These are phyloP conservation scores for Thermochaetoides dissita DNA, from an alignment of 2,329 filamentous ascomycete genomes.

Conservation along the genomic window DNA sequence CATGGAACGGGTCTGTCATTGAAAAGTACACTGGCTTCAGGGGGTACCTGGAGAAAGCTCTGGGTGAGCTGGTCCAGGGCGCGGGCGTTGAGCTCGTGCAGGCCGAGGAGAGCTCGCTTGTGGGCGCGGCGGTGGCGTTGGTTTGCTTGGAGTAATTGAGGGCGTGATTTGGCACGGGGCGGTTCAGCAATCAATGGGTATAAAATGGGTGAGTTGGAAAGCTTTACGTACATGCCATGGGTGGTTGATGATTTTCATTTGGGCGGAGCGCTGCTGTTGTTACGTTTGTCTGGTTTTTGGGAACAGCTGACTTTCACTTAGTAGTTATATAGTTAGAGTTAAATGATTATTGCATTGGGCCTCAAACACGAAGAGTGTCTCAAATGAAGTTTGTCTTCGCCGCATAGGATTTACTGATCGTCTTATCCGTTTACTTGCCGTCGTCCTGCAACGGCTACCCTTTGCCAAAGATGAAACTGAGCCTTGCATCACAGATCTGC, in stretches of 20 bases:
- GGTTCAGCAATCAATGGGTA: background rate
- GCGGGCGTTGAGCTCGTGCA: conserved; percentile 46
- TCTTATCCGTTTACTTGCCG: no score
- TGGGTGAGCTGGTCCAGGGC: conserved; percentile 42
- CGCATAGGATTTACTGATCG: no score
- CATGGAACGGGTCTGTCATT: conserved; percentile 67
- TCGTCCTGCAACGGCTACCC: no score
- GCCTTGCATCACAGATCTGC: no score
- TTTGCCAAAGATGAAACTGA: no score
- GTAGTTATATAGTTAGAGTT: no score
- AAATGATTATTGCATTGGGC: no score
- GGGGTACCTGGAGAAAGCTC: conserved; percentile 44
- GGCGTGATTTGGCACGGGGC: background rate
- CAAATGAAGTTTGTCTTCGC: no score
- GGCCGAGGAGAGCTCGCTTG: conserved; percentile 59
- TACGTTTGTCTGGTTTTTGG: background rate
- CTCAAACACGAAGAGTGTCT: no score
- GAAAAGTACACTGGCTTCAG: conserved; percentile 63
- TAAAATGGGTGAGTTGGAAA: background rate
- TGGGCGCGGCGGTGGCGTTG: conserved; percentile 60
- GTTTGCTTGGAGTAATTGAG: conserved; percentile 25
- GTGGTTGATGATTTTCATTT: background rate
- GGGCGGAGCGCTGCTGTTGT: background rate
- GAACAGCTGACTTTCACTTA: background rate
- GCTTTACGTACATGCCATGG: background rate